phyloP scores from a whole-genome alignment of 768 basidiomycete genomes.

The Hygrocybe punicea region DNA sequence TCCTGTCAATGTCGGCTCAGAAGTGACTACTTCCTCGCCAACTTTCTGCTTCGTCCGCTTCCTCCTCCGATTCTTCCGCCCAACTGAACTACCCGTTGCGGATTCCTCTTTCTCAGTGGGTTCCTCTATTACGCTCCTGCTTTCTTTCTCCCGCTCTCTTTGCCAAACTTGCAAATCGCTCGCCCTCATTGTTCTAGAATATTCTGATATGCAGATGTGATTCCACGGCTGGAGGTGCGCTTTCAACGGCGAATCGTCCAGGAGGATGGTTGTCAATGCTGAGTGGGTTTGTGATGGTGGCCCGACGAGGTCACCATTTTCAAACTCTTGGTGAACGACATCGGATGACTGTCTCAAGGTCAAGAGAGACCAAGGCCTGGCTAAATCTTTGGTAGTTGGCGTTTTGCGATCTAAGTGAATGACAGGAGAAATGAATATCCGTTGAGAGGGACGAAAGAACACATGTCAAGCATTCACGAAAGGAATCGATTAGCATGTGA shows the following conservation, averaged over 20 bases:
- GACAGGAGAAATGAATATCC: neutral
- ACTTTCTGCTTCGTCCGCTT: slow-evolving; percentile 6
- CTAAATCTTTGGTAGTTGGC: slow-evolving; percentile 71
- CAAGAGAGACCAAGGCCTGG: slow-evolving; percentile 53
- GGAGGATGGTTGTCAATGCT: slow-evolving; percentile 43
- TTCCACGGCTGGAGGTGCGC: slow-evolving; percentile 73
- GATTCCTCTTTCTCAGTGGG: neutral
- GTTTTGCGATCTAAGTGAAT: slow-evolving; percentile 38
- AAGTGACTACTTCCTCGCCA: slow-evolving; percentile 33
- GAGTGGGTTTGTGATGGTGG: slow-evolving; percentile 34
- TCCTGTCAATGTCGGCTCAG: neutral
- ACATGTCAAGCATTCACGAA: neutral
- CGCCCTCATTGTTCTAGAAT: slow-evolving; percentile 45
- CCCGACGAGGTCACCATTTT: slow-evolving; percentile 11
- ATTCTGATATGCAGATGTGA: slow-evolving; percentile 75
- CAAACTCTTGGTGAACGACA: slow-evolving; percentile 9
- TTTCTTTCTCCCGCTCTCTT: slow-evolving; percentile 16
- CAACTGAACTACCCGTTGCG: no score
- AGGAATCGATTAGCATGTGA: neutral
- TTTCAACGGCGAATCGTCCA: slow-evolving; percentile 56
- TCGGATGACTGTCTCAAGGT: slow-evolving; percentile 1
- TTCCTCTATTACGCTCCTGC: slow-evolving; percentile 11
- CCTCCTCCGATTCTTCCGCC: no score
- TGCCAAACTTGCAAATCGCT: slow-evolving; percentile 24
- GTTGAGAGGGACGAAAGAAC: neutral